Conservation (phyloP, 1,139 yeast genomes). For the Saccharomyces hybrid region DNA sequence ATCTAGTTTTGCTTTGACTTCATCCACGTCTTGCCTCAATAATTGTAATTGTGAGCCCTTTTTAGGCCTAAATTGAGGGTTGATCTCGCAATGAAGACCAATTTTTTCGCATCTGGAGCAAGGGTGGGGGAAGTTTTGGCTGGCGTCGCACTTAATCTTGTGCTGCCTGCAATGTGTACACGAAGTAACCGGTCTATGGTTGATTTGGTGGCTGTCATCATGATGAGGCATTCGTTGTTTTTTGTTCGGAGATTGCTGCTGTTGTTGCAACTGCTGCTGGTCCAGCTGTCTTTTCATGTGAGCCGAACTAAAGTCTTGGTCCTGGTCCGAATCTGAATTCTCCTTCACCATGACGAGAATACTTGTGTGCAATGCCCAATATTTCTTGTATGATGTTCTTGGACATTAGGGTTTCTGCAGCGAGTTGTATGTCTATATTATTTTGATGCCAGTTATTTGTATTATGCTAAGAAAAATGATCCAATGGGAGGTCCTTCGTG, state of each 20-base stretch:
- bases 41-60: conserved; percentile 87
- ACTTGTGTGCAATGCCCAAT: background rate
- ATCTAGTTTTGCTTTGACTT: conserved; percentile 69
- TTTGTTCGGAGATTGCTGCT: background rate
- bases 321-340: background rate
- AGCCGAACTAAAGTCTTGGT: background rate
- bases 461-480: background rate
- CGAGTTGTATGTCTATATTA: background rate
- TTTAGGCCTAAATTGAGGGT: conserved; percentile 85
- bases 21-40: conserved; percentile 77
- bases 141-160: conserved; percentile 87
- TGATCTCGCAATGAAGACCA: conserved; percentile 78
- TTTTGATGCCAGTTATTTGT: background rate
- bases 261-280: background rate
- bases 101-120: conserved; percentile 77
- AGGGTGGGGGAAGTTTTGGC: conserved; percentile 73
- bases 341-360: background rate
- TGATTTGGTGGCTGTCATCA: conserved; percentile 26
- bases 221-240: conserved; percentile 1
- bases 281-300: background rate
- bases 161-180: conserved; percentile 95
- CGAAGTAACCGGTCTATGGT: conserved; percentile 81
- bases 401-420: background rate
- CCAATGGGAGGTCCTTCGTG: background rate
- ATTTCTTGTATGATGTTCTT: background rate